Percentiles rank a stretch among this genome's conserved stretches.
Conservation (phyloP, 1,139 yeast species). For the Suhomyces coccinellae region DNA sequence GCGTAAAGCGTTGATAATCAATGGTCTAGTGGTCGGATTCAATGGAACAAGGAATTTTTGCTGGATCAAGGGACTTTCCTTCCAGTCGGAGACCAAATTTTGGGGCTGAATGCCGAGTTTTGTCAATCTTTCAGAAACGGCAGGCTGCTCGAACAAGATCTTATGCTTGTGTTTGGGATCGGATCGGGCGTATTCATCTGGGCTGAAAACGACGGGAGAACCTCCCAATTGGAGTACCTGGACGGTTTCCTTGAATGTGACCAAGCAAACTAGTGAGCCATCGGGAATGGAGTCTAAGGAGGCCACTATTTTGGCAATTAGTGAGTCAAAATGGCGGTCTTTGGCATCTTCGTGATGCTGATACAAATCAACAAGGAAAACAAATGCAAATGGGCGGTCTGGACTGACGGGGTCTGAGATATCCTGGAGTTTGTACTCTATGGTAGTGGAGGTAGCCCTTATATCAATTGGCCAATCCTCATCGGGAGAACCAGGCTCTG, state of each 20-base stretch:
- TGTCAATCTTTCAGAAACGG: conserved; percentile 14
- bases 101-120: conserved; percentile 11
- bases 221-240: conserved; percentile 22
- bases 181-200: neutral
- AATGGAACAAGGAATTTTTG: conserved; percentile 9
- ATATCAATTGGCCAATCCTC: conserved; percentile 32
- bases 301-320: conserved; percentile 20
- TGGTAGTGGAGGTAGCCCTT: conserved; percentile 23
- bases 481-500: conserved; percentile 15
- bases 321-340: conserved; percentile 20
- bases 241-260: conserved; percentile 34
- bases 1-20: conserved; percentile 16
- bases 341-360: conserved; percentile 28
- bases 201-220: neutral
- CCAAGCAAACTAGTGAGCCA: conserved; percentile 25
- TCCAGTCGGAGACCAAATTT: conserved; percentile 11
- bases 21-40: conserved; percentile 1
- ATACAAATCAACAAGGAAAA: conserved; percentile 34
- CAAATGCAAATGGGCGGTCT: conserved; percentile 17
- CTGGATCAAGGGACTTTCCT: conserved; percentile 13
- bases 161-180: conserved; percentile 1
- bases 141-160: conserved; percentile 6
- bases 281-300: conserved; percentile 24
- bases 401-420: conserved; percentile 15
- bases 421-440: conserved; percentile 30